Evolutionary conservation across 225 moss, liverwort and hornwort species (phyloP), one percentile per base, ranked within the genome.

Genomic region (Thuidium tamariscinum): DNA sequence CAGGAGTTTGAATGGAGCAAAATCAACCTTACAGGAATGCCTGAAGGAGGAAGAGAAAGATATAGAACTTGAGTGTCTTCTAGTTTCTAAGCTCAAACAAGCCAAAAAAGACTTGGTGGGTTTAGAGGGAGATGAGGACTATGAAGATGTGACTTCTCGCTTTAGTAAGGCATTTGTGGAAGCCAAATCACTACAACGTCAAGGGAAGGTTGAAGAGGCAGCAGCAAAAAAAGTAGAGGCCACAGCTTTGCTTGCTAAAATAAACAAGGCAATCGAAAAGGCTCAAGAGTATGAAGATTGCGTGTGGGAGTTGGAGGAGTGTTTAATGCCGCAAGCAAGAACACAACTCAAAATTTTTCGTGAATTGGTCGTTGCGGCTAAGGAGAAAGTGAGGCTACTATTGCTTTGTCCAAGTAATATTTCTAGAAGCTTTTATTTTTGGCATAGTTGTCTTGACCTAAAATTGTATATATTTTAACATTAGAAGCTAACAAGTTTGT

Each of bases 321-420:
- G 2, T 66, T 3, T 10, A 5, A 0, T 36, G 12, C 4, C 1
- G 13, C 37, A 68, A 68, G 19, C 13, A 65, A 63, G 16, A 16
- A 3, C 1, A 0, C 2, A 14, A 4, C 3, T 2, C 32, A 15
- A 8, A 1, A 0, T 51, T 15, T 2, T 6, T 16, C 11, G 20
- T 11, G 7, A 68, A 7, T 37, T 2, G 2, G 7, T 68, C 2
- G 37, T 22, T 1, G 1, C 0, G 0, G 32, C 66, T 22, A 12
- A 11, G 22, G 22, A 4, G 4, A 37, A 22, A 37, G 65, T 65
- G n/a, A 65, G 20, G 12, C 1, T 67, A 5, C 37, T 37, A 11
- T 21, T 5, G 13, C 67, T 67, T 12, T 37, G 37, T 37, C 11
- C 6, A 37, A 5, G 11, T 67, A 65, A 13, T 8, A 17, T 64